These are phyloP conservation scores for Fistulinella cinereoalba DNA, from an alignment of 1,284 basidiomycete species.

Conservation along the genomic window DNA sequence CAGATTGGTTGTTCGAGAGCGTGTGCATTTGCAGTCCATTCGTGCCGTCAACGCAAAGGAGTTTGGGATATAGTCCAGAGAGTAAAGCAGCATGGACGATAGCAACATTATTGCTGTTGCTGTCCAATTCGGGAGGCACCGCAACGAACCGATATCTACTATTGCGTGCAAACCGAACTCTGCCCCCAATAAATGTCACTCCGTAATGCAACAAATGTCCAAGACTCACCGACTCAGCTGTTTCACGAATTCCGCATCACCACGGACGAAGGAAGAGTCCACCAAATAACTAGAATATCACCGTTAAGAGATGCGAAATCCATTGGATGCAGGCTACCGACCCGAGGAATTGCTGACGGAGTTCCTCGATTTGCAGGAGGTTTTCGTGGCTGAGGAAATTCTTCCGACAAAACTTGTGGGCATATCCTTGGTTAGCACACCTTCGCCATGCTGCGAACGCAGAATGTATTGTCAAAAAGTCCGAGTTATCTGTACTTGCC, in stretches of 20 bases:
- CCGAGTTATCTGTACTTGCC: conserved; percentile 76
- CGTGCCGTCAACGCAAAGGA: conserved; percentile 67
- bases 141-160: conserved; percentile 75
- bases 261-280: conserved; percentile 83
- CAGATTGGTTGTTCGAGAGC: conserved; percentile 82
- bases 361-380: conserved; percentile 93
- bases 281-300: conserved; percentile 62
- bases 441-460: conserved; percentile 88
- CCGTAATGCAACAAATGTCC: background rate
- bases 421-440: conserved; percentile 60
- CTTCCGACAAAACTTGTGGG: conserved; percentile 76
- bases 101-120: conserved; percentile 61
- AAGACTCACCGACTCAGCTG: conserved; percentile 65
- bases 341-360: conserved; percentile 91
- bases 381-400: conserved; percentile 92
- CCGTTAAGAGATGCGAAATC: conserved; percentile 6
- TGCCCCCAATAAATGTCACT: conserved; percentile 28
- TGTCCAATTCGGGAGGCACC: conserved; percentile 72
- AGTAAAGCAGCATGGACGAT: conserved; percentile 83
- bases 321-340: conserved; percentile 30
- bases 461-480: conserved; percentile 92
- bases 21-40: conserved; percentile 70
- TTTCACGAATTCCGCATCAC: conserved; percentile 61
- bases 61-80: conserved; percentile 91
- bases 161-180: conserved; percentile 73